Evolutionary conservation across 352 stramenopile genomes (phyloP).

Genomic region (Poterioochromonas sp.): DNA sequence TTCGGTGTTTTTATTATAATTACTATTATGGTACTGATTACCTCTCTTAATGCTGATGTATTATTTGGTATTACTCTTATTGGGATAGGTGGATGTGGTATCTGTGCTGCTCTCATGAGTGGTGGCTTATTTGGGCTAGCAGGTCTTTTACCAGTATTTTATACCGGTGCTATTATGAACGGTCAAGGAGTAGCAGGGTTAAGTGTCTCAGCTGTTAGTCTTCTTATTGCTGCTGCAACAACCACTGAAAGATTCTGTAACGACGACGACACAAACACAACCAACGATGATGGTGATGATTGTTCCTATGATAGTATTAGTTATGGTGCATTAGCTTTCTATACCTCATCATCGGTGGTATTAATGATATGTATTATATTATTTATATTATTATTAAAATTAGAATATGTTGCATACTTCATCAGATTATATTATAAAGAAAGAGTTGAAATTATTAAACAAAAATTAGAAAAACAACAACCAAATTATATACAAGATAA

Average conservation of each 20-base stretch:
- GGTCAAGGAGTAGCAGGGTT: conserved; percentile 47
- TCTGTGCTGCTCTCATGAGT: conserved; percentile 34
- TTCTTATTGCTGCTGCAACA: conserved; percentile 29
- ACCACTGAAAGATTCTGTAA: background rate
- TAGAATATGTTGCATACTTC: background rate
- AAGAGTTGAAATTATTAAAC: background rate
- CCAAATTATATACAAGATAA: background rate
- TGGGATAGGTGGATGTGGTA: background rate
- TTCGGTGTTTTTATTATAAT: conserved; percentile 27
- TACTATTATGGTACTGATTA: conserved; percentile 35
- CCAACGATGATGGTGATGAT: conserved; percentile 28
- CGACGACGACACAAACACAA: background rate
- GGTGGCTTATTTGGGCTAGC: conserved; percentile 41
- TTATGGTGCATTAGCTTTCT: conserved; percentile 43
- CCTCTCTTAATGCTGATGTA: background rate
- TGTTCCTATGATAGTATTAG: conserved; percentile 35
- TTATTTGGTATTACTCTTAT: conserved; percentile 19
- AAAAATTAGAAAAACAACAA: background rate
- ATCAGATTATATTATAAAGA: background rate
- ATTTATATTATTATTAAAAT: conserved; percentile 35
- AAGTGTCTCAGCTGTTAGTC: conserved; percentile 39
- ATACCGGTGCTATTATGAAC: conserved; percentile 44
- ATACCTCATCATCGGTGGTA: conserved; percentile 36
- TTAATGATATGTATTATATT: conserved; percentile 39
- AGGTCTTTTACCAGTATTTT: conserved; percentile 38